Evolutionary conservation across 257 asterid genomes (phyloP), one percentile per base, ranked within the genome.

Genomic region (Euphrasia confusa): DNA sequence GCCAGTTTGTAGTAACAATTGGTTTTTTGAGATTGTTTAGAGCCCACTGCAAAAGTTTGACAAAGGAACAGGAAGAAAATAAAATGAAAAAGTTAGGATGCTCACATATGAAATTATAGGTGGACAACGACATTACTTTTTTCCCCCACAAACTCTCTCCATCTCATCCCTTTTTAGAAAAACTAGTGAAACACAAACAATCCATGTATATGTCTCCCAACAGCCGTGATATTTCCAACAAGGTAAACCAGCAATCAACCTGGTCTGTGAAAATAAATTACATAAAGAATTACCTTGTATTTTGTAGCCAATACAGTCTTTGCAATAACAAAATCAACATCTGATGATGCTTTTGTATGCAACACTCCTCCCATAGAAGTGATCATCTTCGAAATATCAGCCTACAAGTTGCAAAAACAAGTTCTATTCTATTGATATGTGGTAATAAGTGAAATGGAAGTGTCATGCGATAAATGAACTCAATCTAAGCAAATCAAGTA

Each of bases 341-440:
- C 97, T 59, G 83, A 63, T 66, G 97, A 85, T 73, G 84, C 75
- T 82, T 80, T 89, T 58, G 75, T 66, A 17, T 63, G 88, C 72
- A 93, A 60, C 33, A 80, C 72, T 71, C 97, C 99, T 69, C 96
- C 96, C 99, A 93, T 93, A 47, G 97, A 94, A 55, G 79, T 59
- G 33, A 89, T 88, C 85, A 82, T 77, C 80, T 83, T 84, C 42
- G 55, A 80, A 54, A 93, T 85, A 70, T 81, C 78, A 61, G 72
- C 91, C 99, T 93, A 74, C 74, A 76, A 61, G 75, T 48, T 55
- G 54, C 67, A 71, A 68, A 63, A 72, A 54, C 60, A 70, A 75
- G 54, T 54, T 63, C 61, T 58, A 58, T 54, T 63, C 61, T 58
- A 58, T 68, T 27, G 21, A 72, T 48, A 18, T 44, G 45, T 42